phyloP scores from a whole-genome alignment of 345 rosid species.

The Lagerstroemia speciosa region DNA sequence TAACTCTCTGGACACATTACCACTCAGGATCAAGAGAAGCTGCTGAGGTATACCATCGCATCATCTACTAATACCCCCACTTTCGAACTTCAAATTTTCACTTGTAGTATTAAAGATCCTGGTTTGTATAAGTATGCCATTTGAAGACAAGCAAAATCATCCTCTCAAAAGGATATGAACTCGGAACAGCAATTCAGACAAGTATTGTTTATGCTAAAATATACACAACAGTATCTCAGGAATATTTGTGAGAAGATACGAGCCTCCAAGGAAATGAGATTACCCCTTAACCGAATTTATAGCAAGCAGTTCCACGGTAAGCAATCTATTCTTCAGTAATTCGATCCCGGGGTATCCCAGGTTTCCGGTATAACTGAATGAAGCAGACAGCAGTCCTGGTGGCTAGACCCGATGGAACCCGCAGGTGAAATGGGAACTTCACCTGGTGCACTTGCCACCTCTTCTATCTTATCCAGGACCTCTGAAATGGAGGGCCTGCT shows the following conservation, averaged over 20 bases:
- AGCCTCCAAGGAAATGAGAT: too few species aligned
- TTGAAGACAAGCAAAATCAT: too few species aligned
- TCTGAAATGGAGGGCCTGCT: constrained; percentile 32
- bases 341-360: constrained; percentile 51
- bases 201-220: background rate
- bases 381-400: constrained; percentile 30
- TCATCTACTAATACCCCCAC: background rate
- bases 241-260: too few species aligned
- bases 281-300: too few species aligned
- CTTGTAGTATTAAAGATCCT: too few species aligned
- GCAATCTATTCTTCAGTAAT: constrained; percentile 16
- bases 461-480: constrained; percentile 38
- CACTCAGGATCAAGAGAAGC: constrained; percentile 18
- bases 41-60: background rate
- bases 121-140: too few species aligned
- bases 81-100: background rate
- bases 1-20: constrained; percentile 20
- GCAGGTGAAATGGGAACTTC: constrained; percentile 11
- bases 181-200: background rate
- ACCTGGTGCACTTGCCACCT: constrained; percentile 19
- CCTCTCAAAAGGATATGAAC: too few species aligned
- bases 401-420: constrained; percentile 23
- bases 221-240: background rate
- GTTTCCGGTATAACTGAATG: constrained; percentile 44
- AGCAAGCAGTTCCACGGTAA: too few species aligned